Evolutionary conservation across 345 rosid species (phyloP), one percentile per base, ranked within the genome.

Genomic region (Combretum micranthum): DNA sequence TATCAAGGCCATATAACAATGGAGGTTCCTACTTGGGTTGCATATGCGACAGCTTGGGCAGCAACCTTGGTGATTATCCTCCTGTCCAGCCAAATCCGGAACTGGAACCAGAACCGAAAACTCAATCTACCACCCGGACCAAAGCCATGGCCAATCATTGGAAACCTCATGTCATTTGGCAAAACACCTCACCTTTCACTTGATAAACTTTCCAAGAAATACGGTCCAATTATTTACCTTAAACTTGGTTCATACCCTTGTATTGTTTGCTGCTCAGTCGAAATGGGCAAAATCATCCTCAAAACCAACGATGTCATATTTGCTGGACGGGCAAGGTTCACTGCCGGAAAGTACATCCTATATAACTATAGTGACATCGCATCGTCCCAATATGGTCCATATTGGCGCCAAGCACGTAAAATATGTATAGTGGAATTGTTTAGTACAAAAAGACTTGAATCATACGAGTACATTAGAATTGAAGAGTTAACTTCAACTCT

Each of bases 341-440:
- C 81, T 3, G 83, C 88, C 8, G 93, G 89, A 3, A 80, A 80
- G 44, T 80, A 85, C 82, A 83, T 83, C 7, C 69, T 86, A 19
- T 85, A 73, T 71, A 79, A 83, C 55, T 80, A 80, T 67, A 76
- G 82, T 1, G 75, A 82, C 49, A 80, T 85, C 43, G 70, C 81
- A 0, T 78, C 84, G 88, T 77, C 89, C 0, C 83, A 78, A 1
- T 85, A 85, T 6, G 93, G 88, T 4, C 67, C 88, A 0, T 85
- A 85, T 39, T 80, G 82, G 85, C 82, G 87, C 2, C 91, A 82
- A 45, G 91, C 91, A 0, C 71, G 88, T 0, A 80, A 78, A 52
- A 72, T 82, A 75, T 85, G 88, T 42, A 50, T 80, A 1, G 71
- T 64, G 64, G 86, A 82, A 60, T 78, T 85, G 49, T 85, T 85